Evolutionary conservation across 345 rosid species (phyloP), one percentile per base, ranked within the genome.

Genomic region (Cardiospermum halicacabum): DNA sequence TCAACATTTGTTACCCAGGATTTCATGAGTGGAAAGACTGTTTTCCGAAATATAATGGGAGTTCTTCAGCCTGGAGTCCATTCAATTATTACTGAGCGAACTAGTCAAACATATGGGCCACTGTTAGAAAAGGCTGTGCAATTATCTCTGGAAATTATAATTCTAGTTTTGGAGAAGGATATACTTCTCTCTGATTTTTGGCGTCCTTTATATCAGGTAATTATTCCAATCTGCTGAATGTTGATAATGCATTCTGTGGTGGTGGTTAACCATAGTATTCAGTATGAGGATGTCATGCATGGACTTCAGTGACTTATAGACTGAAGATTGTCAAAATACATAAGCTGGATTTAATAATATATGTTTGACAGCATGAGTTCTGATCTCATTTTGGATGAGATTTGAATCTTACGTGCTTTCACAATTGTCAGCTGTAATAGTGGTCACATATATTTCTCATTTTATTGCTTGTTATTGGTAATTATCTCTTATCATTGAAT

Each of bases 1-100:
- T 34, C 31, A 32, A 15, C 4, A 16, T 47, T 53, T 54, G 34
- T 66, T 62, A 45, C 60, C 22, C 80, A 92, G 98, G 98, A 93
- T 79, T 93, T 93, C 81, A 93, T 93, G 98, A 88, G 98, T 65
- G 98, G 98, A 68, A 88, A 90, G 82, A 77, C 85, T 72, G 86
- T 84, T 25, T 90, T 84, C 69, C 90, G 90, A 40, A 93, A 90
- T 77, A 82, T 90, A 53, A 93, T 90, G 92, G 79, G 89, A 40
- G 81, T 93, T 61, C 89, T 93, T 72, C 77, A 82, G 71, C 90
- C 83, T 18, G 97, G 98, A 45, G 98, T 90, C 71, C 80, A 86
- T 73, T 82, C 88, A 28, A 56, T 85, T 30, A 88, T 90, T 53
- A 81, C 78, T 60, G 96, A 86, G 69, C 83, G 94, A 31, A 85